Evolutionary conservation across 176 grass and related monocot genomes (phyloP), one percentile per base, ranked within the genome.

Genomic region (Oryza glaberrima): DNA sequence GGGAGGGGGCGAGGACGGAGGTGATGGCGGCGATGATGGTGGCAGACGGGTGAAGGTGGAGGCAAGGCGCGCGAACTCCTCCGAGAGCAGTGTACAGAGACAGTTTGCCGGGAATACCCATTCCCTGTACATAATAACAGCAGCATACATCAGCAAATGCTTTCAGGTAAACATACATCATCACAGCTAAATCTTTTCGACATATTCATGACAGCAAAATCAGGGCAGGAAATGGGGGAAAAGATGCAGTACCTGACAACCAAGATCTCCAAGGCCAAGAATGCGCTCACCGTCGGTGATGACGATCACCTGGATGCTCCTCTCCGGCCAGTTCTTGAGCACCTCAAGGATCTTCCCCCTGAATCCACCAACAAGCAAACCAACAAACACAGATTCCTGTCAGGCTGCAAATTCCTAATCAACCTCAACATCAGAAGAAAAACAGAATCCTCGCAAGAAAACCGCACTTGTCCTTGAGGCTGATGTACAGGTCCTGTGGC

Each of bases 241-340:
- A 20, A 63, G 10, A 63, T 63, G n/a, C 9, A 80, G 0, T 73
- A 93, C 94, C 94, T 95, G 96, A 23, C 96, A 98, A 0, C 96
- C 96, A 6, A 95, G 93, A 81, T 98, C 96, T 0, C 96, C 93
- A 0, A 98, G 89, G 3, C 96, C 96, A 17, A 98, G 83, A 68
- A 98, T 98, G 40, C 95, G 90, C 85, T 98, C 95, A 13, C 95
- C 95, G 72, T 98, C 95, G 13, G 26, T 98, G 70, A 98, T 93
- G 30, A 95, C 89, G 12, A 98, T 95, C 77, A 98, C 93, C 85
- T 98, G 89, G 81, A 95, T 94, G 70, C 68, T 89, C 84, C 83
- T 92, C 88, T 99, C 96, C 1, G 96, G 91, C 96, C 96, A 99
- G 84, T 99, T 99, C 90, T 92, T 99, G 70, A 99, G 83, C 73